A percentile compares a stretch with the other conserved stretches of the same genome.
phyloP scores from a whole-genome alignment of 345 rosid species.

The Melaleuca quinquenervia region DNA sequence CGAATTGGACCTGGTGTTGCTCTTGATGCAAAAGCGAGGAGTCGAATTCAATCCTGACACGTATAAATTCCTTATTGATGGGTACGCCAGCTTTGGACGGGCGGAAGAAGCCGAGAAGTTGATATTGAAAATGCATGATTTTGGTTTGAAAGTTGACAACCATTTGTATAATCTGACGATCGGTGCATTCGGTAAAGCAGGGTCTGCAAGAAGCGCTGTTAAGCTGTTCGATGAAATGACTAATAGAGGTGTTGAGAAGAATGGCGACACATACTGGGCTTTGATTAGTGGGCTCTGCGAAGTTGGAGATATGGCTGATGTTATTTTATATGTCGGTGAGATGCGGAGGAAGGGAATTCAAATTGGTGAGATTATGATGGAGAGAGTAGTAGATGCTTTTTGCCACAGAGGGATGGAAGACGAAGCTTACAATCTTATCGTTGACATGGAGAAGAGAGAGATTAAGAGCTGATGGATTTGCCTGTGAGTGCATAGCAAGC shows the following conservation, averaged over 20 bases:
- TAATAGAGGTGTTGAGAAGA: conserved; percentile 15
- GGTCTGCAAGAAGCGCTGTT: conserved; percentile 19
- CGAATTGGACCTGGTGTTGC: conserved; percentile 30
- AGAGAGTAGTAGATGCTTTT: conserved; percentile 17
- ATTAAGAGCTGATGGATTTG: neutral
- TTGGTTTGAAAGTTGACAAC: conserved; percentile 23
- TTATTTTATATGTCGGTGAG: conserved; percentile 12
- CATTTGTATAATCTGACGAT: conserved; percentile 37
- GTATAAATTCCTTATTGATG: conserved; percentile 29
- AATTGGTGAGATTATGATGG: conserved; percentile 21
- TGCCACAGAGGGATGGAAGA: conserved; percentile 21
- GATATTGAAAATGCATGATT: conserved; percentile 30
- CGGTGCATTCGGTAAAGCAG: conserved; percentile 14
- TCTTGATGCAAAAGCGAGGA: conserved; percentile 32
- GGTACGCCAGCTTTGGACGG: conserved; percentile 35
- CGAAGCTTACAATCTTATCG: conserved; percentile 20
- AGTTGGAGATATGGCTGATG: conserved; percentile 23
- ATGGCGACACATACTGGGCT: conserved; percentile 30
- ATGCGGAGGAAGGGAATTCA: conserved; percentile 29
- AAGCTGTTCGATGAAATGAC: conserved; percentile 25
- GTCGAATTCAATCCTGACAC: conserved; percentile 15
- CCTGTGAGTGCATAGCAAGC: neutral
- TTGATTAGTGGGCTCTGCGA: conserved; percentile 29
- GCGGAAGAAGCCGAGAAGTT: conserved; percentile 33
- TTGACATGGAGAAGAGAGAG: conserved; percentile 29